Evolutionary conservation across 306 rosid genomes (phyloP), one percentile per base, ranked within the genome.

Genomic region (Inga laurina): DNA sequence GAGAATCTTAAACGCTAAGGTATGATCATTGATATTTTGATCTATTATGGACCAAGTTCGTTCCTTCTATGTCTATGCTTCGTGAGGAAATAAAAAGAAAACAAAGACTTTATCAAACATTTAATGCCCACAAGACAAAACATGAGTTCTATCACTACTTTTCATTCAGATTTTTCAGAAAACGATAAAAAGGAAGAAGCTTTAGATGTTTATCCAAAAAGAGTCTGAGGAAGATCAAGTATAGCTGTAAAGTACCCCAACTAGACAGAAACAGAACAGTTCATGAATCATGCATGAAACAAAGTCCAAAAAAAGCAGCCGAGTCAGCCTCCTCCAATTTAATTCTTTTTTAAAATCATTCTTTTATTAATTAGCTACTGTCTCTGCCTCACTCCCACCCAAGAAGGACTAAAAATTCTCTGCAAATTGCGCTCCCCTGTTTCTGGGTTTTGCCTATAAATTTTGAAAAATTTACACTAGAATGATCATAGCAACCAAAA

Each of bases 391-490:
- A 49, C 54, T 62, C 18, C 3, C 34, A 24, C 67, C 15, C 18
- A 10, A 10, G 27, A 22, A 59, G 5, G 35, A 24, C 13, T 0
- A 24, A 24, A 62, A 62, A 62, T 10, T 62, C 18, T 24, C 35
- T 62, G 68, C 69, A 64, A 64, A 4, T 68, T 68, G 14, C 73
- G 2, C 48, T 18, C 8, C 24, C 24, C 44, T 15, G 44, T 67
- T 35, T 67, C 21, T 65, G 21, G 27, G 12, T 64, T 34, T 3
- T 68, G 24, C 45, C 65, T 82, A 86, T 79, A 82, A 86, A 82
- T 86, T 61, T 73, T 21, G 15, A 32, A 30, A 1, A 72, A 51
- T 27, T 27, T 10, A 22, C 62, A 27, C 48, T 14, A 37, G 13
- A 68, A 82, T 30, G 43, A 82, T 15, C 24, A 12, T 24, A 68